Evolutionary conservation across 345 rosid species (phyloP).

Genomic region (Linum tenue): DNA sequence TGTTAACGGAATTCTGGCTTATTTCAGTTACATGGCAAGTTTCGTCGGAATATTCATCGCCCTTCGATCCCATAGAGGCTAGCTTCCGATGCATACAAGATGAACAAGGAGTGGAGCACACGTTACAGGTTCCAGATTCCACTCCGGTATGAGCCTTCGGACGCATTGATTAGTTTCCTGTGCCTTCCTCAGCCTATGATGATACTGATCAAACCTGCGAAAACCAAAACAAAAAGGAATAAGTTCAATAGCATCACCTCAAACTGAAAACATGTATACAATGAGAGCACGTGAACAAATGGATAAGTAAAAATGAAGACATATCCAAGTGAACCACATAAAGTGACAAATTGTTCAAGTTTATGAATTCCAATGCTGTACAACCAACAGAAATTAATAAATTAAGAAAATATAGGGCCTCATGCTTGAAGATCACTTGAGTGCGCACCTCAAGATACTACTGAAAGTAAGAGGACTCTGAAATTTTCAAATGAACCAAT

Average conservation of each 20-base stretch:
- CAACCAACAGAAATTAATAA: too few relatives aligned
- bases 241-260: background rate
- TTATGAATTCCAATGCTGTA: too few relatives aligned
- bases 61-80: constrained; percentile 45
- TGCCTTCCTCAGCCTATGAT: constrained; percentile 28
- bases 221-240: background rate
- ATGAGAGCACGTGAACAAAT: background rate
- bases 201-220: constrained; percentile 19
- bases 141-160: constrained; percentile 30
- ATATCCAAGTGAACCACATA: too few relatives aligned
- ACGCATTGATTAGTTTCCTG: constrained; percentile 34
- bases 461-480: too few relatives aligned
- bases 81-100: constrained; percentile 62
- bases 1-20: constrained; percentile 51
- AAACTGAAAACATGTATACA: background rate
- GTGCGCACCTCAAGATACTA: too few relatives aligned
- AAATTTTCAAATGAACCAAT: too few relatives aligned
- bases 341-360: too few relatives aligned
- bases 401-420: too few relatives aligned
- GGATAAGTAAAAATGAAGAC: too few relatives aligned
- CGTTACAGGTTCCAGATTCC: constrained; percentile 78
- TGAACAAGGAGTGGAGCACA: constrained; percentile 75
- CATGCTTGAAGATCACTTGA: too few relatives aligned
- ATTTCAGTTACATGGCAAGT: constrained; percentile 37
- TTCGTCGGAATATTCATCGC: constrained; percentile 57